These are phyloP conservation scores for Datisca glomerata DNA, from an alignment of 306 rosid species.

Conservation along the genomic window DNA sequence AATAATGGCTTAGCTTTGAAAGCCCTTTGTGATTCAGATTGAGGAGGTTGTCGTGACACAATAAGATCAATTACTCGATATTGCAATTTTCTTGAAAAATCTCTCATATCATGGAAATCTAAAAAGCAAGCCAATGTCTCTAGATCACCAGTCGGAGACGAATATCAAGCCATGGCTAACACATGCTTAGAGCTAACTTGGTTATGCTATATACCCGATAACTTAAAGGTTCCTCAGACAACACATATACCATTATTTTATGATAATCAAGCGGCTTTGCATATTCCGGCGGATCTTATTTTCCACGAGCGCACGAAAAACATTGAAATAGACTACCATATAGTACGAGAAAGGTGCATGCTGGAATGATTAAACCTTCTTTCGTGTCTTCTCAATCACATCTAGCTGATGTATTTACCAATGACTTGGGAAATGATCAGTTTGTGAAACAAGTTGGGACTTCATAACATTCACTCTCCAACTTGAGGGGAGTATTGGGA, in stretches of 20 bases:
- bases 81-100: too few species aligned
- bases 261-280: too few species aligned
- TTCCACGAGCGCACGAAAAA: neutral
- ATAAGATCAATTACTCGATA: neutral
- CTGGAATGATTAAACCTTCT: too few species aligned
- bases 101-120: too few species aligned
- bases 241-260: neutral
- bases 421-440: neutral
- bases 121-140: conserved; percentile 13
- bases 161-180: neutral
- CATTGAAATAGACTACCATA: too few species aligned
- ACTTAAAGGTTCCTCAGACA: neutral
- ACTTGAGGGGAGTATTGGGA: neutral
- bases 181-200: neutral
- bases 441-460: neutral
- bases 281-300: neutral
- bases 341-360: neutral
- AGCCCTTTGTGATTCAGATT: too few species aligned
- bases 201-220: neutral
- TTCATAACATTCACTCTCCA: neutral
- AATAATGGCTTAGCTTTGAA: neutral
- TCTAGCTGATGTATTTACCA: neutral
- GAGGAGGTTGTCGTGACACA: conserved; percentile 3
- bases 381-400: neutral
- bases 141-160: neutral